These are phyloP conservation scores for Cynanchum wilfordii DNA, from an alignment of 257 asterid species.

Conservation along the genomic window DNA sequence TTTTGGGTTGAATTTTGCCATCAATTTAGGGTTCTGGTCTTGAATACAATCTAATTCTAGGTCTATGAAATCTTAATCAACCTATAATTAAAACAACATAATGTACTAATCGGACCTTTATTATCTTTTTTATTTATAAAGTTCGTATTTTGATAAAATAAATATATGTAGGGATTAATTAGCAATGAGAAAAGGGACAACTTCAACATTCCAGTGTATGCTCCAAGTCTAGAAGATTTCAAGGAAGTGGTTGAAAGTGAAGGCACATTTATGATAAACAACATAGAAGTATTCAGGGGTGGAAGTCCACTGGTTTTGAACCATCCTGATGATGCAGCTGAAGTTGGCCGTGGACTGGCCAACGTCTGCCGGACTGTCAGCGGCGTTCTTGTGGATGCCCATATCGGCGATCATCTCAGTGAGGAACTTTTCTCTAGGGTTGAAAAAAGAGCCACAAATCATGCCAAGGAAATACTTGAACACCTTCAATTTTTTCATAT, in stretches of 20 bases:
- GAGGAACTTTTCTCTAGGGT: conserved; percentile 70
- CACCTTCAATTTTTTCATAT: conserved; percentile 81
- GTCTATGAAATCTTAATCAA: background rate
- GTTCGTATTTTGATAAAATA: too few species aligned
- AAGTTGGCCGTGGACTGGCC: conserved; percentile 84
- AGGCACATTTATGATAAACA: conserved; percentile 62
- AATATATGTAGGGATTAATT: conserved; percentile 64
- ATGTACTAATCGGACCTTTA: too few species aligned
- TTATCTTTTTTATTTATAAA: too few species aligned
- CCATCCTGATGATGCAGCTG: conserved; percentile 72
- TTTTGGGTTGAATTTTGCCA: background rate
- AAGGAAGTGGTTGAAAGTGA: conserved; percentile 80
- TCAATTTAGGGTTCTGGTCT: background rate
- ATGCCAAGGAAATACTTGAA: conserved; percentile 69
- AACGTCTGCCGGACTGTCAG: conserved; percentile 79
- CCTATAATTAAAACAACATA: too few species aligned
- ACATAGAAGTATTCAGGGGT: conserved; percentile 69
- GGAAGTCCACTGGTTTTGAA: conserved; percentile 92
- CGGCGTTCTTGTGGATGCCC: conserved; percentile 93
- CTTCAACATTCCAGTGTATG: conserved; percentile 89
- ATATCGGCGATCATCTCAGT: conserved; percentile 71
- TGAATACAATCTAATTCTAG: background rate
- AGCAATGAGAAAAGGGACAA: conserved; percentile 66
- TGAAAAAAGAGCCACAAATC: conserved; percentile 53
- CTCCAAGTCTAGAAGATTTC: conserved; percentile 86